Evolutionary conservation across 805 yeast genomes (phyloP).

Genomic region (Ogataea angusta): DNA sequence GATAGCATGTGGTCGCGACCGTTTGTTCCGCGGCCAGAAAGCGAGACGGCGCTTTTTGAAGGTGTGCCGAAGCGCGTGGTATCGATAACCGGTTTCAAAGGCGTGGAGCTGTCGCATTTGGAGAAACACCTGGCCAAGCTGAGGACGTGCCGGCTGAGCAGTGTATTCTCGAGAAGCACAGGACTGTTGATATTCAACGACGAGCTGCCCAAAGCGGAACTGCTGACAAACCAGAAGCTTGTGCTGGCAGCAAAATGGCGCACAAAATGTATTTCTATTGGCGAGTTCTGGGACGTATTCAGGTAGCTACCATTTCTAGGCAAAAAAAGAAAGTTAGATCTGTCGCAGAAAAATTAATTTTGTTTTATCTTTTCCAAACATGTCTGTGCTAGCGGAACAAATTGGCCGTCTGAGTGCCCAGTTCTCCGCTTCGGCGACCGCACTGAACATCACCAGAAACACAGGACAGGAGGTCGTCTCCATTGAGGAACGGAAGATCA

Average conservation of each 20-base stretch:
- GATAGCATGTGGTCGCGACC: conserved; percentile 28
- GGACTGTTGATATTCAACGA: conserved; percentile 54
- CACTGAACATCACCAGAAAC: conserved; percentile 24
- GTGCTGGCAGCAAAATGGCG: conserved; percentile 27
- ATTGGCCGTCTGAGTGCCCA: conserved; percentile 9
- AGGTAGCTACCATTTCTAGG: background rate
- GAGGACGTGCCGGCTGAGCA: conserved; percentile 42
- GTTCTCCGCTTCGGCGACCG: conserved; percentile 15
- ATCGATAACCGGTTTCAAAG: conserved; percentile 31
- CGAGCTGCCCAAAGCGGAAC: conserved; percentile 7
- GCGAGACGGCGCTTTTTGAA: background rate
- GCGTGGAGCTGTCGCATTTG: conserved; percentile 30
- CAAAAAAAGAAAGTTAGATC: background rate
- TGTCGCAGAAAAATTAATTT: background rate
- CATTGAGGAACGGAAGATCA: conserved; percentile 18
- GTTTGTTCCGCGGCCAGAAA: conserved; percentile 2
- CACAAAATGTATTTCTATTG: conserved; percentile 13
- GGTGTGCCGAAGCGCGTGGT: conserved; percentile 11
- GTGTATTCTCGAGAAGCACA: conserved; percentile 46
- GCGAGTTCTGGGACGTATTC: conserved; percentile 11
- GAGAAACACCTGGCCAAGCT: conserved; percentile 51
- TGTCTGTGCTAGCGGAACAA: conserved; percentile 9
- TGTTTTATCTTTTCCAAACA: background rate
- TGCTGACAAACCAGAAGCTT: conserved; percentile 21
- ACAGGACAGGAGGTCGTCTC: conserved; percentile 29